Percentiles rank a stretch among this genome's conserved stretches.
phyloP scores from a whole-genome alignment of 1,284 basidiomycete species.

The Caloboletus firmus region DNA sequence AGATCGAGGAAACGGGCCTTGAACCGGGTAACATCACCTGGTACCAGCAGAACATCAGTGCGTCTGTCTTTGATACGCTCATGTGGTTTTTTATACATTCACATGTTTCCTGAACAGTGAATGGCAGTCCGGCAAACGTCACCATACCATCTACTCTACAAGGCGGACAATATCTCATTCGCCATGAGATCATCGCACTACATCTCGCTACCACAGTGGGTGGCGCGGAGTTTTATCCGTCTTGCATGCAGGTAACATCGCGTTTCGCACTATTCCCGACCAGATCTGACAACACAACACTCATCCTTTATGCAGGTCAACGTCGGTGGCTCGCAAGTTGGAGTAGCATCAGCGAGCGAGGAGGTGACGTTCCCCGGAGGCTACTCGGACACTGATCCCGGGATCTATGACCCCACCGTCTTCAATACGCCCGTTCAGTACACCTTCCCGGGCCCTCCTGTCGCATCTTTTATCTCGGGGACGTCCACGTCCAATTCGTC shows the following conservation, averaged over 20 bases:
- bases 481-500: conserved; percentile 11
- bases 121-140: conserved; percentile 34
- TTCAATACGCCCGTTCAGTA: conserved; percentile 42
- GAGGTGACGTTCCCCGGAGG: conserved; percentile 68
- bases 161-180: conserved; percentile 51
- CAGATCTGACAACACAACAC: background rate
- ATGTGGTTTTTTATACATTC: background rate
- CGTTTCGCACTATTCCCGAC: too few relatives aligned
- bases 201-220: conserved; percentile 44
- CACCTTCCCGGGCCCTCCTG: conserved; percentile 50
- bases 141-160: conserved; percentile 44
- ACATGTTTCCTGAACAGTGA: conserved; percentile 20
- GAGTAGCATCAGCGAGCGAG: conserved; percentile 42
- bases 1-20: conserved; percentile 51
- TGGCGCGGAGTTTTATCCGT: conserved; percentile 56
- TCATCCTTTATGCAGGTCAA: conserved; percentile 43
- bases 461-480: conserved; percentile 43
- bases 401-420: conserved; percentile 51
- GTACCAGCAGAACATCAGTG: conserved; percentile 38
- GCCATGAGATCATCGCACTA: conserved; percentile 53
- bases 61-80: conserved; percentile 1
- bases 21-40: conserved; percentile 35
- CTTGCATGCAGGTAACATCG: conserved; percentile 47
- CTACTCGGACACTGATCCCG: conserved; percentile 62
- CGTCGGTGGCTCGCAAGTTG: conserved; percentile 52